These are phyloP conservation scores for Xylariaceae sp. DNA, from an alignment of 2,329 filamentous ascomycete genomes.

Conservation along the genomic window DNA sequence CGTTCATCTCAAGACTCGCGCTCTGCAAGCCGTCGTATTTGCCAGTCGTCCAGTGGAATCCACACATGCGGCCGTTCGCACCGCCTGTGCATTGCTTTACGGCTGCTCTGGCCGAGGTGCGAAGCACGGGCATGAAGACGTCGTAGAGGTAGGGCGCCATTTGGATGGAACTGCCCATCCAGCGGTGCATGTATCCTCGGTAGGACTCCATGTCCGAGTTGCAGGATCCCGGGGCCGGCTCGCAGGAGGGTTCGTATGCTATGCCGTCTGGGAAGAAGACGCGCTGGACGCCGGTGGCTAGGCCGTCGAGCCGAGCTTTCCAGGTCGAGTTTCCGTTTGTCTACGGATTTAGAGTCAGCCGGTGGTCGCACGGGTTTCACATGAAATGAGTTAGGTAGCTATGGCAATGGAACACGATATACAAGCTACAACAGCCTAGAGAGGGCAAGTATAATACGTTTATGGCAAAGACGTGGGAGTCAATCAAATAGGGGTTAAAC, in stretches of 20 bases:
- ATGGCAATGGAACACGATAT: neutral
- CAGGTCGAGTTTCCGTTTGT: slow-evolving; percentile 54
- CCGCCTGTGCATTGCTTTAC: slow-evolving; percentile 62
- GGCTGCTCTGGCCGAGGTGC: slow-evolving; percentile 57
- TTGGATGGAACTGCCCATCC: slow-evolving; percentile 60
- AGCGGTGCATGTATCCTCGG: slow-evolving; percentile 68
- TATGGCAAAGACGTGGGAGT: neutral
- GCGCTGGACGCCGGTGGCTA: slow-evolving; percentile 49
- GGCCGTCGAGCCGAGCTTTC: slow-evolving; percentile 53
- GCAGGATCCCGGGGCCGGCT: slow-evolving; percentile 53
- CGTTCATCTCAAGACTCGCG: slow-evolving; percentile 57
- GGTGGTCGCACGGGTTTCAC: slow-evolving; percentile 13
- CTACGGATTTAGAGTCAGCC: slow-evolving; percentile 28
- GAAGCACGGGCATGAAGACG: slow-evolving; percentile 56
- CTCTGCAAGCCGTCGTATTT: slow-evolving; percentile 44
- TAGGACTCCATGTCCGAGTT: slow-evolving; percentile 70
- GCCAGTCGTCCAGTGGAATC: slow-evolving; percentile 56
- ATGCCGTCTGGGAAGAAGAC: slow-evolving; percentile 57
- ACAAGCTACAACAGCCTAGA: neutral
- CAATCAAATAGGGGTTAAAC: neutral
- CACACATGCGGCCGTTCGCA: slow-evolving; percentile 56
- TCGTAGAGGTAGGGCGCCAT: slow-evolving; percentile 59
- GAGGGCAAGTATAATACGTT: neutral
- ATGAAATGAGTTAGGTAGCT: neutral
- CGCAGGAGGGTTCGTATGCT: slow-evolving; percentile 67